Percentiles rank a stretch among this genome's conserved stretches.
These are phyloP conservation scores for Yamadazyma trypodendri DNA, from an alignment of 1,139 yeast species.

Conservation along the genomic window DNA sequence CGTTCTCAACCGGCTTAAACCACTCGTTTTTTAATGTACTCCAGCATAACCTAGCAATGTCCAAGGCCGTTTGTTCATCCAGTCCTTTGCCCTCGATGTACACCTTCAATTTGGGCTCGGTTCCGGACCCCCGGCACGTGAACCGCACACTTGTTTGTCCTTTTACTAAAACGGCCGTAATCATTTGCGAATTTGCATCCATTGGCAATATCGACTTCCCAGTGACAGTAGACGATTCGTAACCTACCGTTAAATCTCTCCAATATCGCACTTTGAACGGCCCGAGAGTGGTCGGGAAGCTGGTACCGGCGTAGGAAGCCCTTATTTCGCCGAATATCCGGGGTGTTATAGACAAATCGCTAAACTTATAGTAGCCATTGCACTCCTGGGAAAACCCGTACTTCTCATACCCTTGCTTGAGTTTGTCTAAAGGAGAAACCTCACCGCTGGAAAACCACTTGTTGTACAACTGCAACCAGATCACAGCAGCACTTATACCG, in stretches of 20 bases:
- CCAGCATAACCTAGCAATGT: slow-evolving; percentile 71
- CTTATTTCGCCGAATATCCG: slow-evolving; percentile 53
- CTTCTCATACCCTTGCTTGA: slow-evolving; percentile 56
- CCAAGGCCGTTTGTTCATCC: slow-evolving; percentile 43
- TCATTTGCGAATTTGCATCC: slow-evolving; percentile 80
- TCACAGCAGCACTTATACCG: slow-evolving; percentile 78
- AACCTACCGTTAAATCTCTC: slow-evolving; percentile 86
- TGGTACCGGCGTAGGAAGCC: slow-evolving; percentile 30
- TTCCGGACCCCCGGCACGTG: slow-evolving; percentile 92
- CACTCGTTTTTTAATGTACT: slow-evolving; percentile 49
- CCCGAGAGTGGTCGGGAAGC: slow-evolving; percentile 49
- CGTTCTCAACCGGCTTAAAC: slow-evolving; percentile 55
- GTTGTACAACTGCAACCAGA: slow-evolving; percentile 73
- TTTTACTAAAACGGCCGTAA: slow-evolving; percentile 53
- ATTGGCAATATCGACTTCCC: slow-evolving; percentile 64
- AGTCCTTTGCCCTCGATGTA: slow-evolving; percentile 76
- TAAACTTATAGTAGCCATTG: slow-evolving; percentile 80
- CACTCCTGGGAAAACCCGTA: slow-evolving; percentile 83
- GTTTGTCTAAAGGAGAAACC: slow-evolving; percentile 41
- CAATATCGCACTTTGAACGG: slow-evolving; percentile 56
- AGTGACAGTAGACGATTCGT: slow-evolving; percentile 64
- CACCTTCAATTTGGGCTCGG: slow-evolving; percentile 92
- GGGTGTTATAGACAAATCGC: slow-evolving; percentile 51
- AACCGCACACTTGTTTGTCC: slow-evolving; percentile 46
- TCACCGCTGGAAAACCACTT: slow-evolving; percentile 41